Conservation (phyloP, 441 rosid genomes). For the Capsella rubella region DNA sequence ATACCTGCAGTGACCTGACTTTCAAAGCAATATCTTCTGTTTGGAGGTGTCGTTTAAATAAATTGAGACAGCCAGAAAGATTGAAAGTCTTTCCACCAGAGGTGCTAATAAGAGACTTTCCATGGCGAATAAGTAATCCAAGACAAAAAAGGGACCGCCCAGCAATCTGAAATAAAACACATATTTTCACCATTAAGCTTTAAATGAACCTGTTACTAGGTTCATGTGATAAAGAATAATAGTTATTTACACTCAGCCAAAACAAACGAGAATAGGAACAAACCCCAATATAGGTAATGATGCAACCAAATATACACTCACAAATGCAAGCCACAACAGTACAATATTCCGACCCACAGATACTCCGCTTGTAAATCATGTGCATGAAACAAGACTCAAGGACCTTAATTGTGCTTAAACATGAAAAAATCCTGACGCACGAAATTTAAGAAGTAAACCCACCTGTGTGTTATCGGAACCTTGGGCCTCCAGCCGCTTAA, state of each 20-base stretch:
- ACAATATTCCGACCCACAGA: conserved; percentile 19
- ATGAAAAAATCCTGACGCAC: conserved; percentile 6
- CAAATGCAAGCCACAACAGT: conserved; percentile 32
- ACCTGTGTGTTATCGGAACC: conserved; percentile 92
- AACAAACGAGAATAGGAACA: conserved; percentile 21
- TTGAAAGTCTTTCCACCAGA: conserved; percentile 62
- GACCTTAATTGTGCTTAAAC: conserved; percentile 15
- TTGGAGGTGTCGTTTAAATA: conserved; percentile 81
- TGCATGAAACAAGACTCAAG: conserved; percentile 16
- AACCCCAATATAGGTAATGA: neutral
- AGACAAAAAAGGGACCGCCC: conserved; percentile 98
- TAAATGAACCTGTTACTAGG: conserved; percentile 10
- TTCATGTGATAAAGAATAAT: conserved; percentile 8
- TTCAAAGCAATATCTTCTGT: conserved; percentile 84
- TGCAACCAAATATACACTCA: conserved; percentile 26
- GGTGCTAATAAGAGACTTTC: conserved; percentile 71
- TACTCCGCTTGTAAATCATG: conserved; percentile 28
- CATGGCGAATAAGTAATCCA: conserved; percentile 98
- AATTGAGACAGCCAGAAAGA: conserved; percentile 64
- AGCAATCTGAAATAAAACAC: conserved; percentile 62
- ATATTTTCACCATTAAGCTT: conserved; percentile 16
- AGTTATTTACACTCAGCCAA: conserved; percentile 28
- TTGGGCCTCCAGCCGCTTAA: conserved; percentile 82
- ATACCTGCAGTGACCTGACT: conserved; percentile 97
- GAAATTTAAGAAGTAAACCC: conserved; percentile 40